Evolutionary conservation across 2,329 filamentous ascomycete genomes (phyloP), one percentile per base, ranked within the genome.

Genomic region (Rhynchosporium agropyri): DNA sequence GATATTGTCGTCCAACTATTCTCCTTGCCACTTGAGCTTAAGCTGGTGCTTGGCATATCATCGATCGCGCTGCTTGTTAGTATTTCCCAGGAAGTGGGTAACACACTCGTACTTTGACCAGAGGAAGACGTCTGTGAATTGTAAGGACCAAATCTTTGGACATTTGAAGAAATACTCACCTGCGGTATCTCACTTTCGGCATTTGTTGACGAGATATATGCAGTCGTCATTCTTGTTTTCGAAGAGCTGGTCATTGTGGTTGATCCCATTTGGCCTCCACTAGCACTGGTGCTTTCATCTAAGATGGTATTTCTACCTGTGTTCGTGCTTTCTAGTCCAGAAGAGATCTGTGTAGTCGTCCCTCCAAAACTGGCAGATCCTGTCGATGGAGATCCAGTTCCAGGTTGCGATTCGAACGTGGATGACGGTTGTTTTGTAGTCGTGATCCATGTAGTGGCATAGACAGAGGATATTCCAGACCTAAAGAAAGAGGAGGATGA

Each of bases 391-490:
- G 3, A 42, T 55, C 20, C 36, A 4, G 26, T 42, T 54, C 29
- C 50, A 43, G 53, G 10, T 42, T 26, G 26, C 28, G 29, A 13
- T 26, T 26, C 43, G 9, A n/a, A 51, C 15, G 49, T 51, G 4
- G 28, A 31, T 31, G 2, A 4, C 49, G 4, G 31, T 15, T 10
- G 9, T 33, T 51, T 51, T 28, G 26, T 15, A 36, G 6, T 36
- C 33, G 33, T 33, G 15, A 28, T 51, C 28, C n/a, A 33, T 9
- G 36, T 40, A 40, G 26, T 28, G 53, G 36, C 20, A 40, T 42
- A 40, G 33, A 28, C 53, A 28, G 53, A 55, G 36, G 33, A 55
- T 55, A 40, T 43, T 42, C 53, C 36, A 43, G 38, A 40, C 13
- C 40, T n/a, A 55, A 40, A 8, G 13, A 36, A 55, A 42, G 36